Base-by-base conservation (phyloP, 371 early-diverging fungal genomes). In the Syncephalastrum contaminatum region DNA sequence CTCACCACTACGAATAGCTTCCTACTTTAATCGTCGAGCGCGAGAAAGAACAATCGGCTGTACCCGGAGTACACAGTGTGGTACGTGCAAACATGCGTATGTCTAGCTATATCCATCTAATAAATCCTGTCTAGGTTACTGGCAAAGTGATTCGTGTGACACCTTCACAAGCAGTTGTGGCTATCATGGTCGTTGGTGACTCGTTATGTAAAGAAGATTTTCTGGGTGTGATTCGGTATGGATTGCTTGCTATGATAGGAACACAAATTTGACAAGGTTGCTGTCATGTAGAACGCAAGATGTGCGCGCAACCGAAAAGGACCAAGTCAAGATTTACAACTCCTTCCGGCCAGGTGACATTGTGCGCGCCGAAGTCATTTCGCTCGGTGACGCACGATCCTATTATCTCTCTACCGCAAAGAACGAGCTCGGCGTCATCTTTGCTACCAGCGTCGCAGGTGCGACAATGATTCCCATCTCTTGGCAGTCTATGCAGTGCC, bases 401-500 rank as follows among this genome's bases (percentile, higher is more conserved):
- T 97, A 94, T 58, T 89, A 85, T 62, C 70, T 97, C 48, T 92
- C 96, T 4, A 97, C 97, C 2, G 94, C 95, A 6, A 82, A 85
- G 66, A 96, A 98, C 59, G 96, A 96, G 56, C 69, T 91, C 20
- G 98, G 98, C 20, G 98, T 97, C 1, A 87, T 98, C 27, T 91
- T 92, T 68, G 97, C 97, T 7, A 88, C 88, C 43, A 94, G 95
- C 71, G 77, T 86, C 14, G 89, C 92, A 44, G 90, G 83, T 80
- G 88, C 86, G 41, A 87, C 95, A 0, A 90, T 98, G 94, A 81
- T 96, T 41, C 98, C 98, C 2, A 87, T 96, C 45, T 93, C 93
- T 27, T 98, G 98, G 98, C 91, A 96, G 69, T 88, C 95, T 63
- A 98, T 98, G 98, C 88, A 95, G 57, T 95, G 96, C 66, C 91